Percentiles rank a stretch among this genome's conserved stretches.
phyloP scores from a whole-genome alignment of 192 early-diverging fungal species.

The Coemansia sp. region DNA sequence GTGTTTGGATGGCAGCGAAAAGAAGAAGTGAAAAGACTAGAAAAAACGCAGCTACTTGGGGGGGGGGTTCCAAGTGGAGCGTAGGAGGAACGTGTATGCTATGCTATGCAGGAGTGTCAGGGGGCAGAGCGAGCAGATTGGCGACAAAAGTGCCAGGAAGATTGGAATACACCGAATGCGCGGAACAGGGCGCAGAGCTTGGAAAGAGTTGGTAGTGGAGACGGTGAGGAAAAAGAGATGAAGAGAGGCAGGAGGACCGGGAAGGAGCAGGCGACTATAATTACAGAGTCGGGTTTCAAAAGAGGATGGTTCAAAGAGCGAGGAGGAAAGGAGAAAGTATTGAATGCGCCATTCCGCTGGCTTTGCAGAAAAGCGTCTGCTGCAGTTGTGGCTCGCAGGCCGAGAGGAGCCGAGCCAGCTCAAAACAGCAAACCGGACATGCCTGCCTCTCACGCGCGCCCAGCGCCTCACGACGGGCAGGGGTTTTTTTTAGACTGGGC shows the following conservation, averaged over 20 bases:
- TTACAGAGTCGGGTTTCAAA: conserved; percentile 27
- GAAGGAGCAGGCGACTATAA: conserved; percentile 23
- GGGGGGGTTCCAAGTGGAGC: not conserved
- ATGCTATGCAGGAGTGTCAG: not conserved
- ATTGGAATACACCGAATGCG: conserved; percentile 1
- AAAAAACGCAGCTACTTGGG: not conserved
- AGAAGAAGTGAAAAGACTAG: not conserved
- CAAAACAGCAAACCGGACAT: not conserved
- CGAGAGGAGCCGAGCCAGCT: not conserved
- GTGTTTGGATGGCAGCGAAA: not conserved
- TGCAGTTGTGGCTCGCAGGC: not conserved
- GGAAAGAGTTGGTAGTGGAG: conserved; percentile 10
- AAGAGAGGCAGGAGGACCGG: conserved; percentile 10
- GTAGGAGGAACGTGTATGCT: not conserved
- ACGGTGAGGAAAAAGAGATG: not conserved
- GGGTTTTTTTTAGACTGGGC: no score
- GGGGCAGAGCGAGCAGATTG: not conserved
- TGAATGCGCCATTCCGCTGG: not conserved
- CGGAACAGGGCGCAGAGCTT: conserved; percentile 9
- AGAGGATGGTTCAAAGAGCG: not conserved
- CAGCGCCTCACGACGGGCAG: no score
- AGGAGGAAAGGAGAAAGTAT: conserved; percentile 9
- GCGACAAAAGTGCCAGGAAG: conserved; percentile 3
- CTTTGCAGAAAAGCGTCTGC: not conserved
- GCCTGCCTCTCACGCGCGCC: not conserved